Evolutionary conservation across 352 stramenopile genomes (phyloP), one percentile per base, ranked within the genome.

Genomic region (Peronospora belbahrii): DNA sequence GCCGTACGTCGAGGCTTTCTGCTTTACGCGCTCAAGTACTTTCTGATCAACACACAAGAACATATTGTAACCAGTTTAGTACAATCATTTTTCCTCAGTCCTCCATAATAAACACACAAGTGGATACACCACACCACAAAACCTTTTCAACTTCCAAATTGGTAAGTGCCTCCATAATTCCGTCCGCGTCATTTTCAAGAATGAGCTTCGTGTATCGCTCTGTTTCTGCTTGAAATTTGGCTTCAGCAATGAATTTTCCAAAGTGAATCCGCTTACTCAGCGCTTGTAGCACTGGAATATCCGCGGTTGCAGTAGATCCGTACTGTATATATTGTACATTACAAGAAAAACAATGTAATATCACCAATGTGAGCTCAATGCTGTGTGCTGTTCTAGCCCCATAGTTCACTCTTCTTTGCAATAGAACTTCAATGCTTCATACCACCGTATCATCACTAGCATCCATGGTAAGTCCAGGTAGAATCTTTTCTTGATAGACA

Each of bases 161-260:
- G 7, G 92, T 98, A 20, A 98, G 77, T 34, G 95, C 68, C 38
- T 94, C 71, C 90, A 98, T 97, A 53, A 99, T 97, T 14, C 96
- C 96, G 1, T 86, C 65, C 2, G 88, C 90, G 65, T 99, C 91
- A 27, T 95, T 95, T 6, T 73, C 77, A 13, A 68, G 67, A 30
- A 98, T 97, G 50, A 98, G 70, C 50, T 74, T 43, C 58, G 89
- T 95, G 79, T 97, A 98, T 42, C 71, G 77, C 47, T 94, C 76
- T 3, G 82, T 82, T 61, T 91, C 82, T 5, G 79, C 77, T 54
- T 95, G 77, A 63, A 98, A 99, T 72, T 99, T 99, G 64, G 85
- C 94, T 51, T 93, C 82, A 0, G 95, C 95, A n/a, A 98, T 97
- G 65, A 98, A 98, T 59, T 99, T 99, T 38, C 96, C 96, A 48